These are phyloP conservation scores for Flaveria brownii DNA, from an alignment of 129 eudicot species.

Conservation along the genomic window DNA sequence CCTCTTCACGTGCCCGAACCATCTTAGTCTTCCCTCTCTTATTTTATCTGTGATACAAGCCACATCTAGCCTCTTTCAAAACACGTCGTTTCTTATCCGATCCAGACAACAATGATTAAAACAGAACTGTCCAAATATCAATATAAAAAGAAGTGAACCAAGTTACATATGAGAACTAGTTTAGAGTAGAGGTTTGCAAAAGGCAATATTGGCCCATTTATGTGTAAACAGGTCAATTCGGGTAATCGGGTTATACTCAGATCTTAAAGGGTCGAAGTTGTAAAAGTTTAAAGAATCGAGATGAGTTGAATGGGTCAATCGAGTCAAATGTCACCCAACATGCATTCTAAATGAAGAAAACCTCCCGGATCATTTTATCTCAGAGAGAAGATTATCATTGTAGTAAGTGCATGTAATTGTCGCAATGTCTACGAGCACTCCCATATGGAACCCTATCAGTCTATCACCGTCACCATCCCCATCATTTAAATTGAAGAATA, in stretches of 20 bases:
- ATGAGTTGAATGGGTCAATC: not conserved
- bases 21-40: no score
- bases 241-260: not conserved
- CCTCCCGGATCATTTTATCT: not conserved
- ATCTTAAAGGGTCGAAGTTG: not conserved
- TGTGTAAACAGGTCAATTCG: not conserved
- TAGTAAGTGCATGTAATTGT: not conserved
- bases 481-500: no score
- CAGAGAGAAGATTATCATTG: not conserved
- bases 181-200: not conserved
- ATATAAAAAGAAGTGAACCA: not conserved
- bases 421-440: not conserved
- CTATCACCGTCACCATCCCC: no score
- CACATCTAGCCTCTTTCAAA: no score
- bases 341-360: not conserved
- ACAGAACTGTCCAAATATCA: not conserved
- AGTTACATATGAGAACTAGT: slow-evolving; percentile 8
- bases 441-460: no score
- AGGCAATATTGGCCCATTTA: not conserved
- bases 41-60: no score
- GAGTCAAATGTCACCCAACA: no score
- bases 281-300: not conserved
- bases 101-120: not conserved
- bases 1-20: no score
- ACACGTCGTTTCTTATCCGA: no score